These are phyloP conservation scores for Patellaria atrata DNA, from an alignment of 495 filamentous ascomycete species.

Conservation along the genomic window DNA sequence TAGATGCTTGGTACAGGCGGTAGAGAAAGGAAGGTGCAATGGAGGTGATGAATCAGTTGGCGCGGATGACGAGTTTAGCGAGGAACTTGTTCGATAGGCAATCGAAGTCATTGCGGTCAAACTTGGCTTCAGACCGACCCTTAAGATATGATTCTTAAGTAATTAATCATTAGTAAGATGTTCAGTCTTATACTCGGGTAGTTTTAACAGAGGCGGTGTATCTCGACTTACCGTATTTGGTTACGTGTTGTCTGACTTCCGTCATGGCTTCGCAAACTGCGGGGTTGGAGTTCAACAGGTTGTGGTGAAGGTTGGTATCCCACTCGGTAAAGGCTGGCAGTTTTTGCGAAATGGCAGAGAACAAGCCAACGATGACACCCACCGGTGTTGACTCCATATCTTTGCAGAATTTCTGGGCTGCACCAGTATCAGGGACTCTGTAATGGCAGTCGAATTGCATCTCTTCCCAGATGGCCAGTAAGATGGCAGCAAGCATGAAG, in stretches of 20 bases:
- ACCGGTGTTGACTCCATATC: slow-evolving; percentile 93
- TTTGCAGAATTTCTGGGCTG: slow-evolving; percentile 79
- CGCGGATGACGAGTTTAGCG: slow-evolving; percentile 83
- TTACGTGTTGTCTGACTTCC: slow-evolving; percentile 76
- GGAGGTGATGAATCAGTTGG: slow-evolving; percentile 65
- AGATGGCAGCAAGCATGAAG: slow-evolving; percentile 81
- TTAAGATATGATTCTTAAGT: slow-evolving; percentile 44
- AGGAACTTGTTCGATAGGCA: slow-evolving; percentile 89
- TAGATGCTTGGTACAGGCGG: no score
- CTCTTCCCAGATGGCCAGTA: slow-evolving; percentile 87
- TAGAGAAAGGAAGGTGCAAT: no score
- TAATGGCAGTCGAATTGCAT: slow-evolving; percentile 97
- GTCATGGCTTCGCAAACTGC: slow-evolving; percentile 90
- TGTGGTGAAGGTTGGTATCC: slow-evolving; percentile 78
- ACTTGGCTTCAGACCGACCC: slow-evolving; percentile 47
- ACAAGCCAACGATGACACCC: slow-evolving; percentile 84
- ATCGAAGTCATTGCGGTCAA: slow-evolving; percentile 82
- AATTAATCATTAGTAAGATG: no score
- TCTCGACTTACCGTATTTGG: slow-evolving; percentile 62
- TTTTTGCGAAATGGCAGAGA: slow-evolving; percentile 92
- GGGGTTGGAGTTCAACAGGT: slow-evolving; percentile 70
- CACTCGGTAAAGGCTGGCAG: slow-evolving; percentile 78
- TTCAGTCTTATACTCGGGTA: slow-evolving; percentile 7
- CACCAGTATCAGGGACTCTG: slow-evolving; percentile 64
- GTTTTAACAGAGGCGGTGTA: background rate